Base-by-base conservation (phyloP, 179 eudicot genomes). In the Corrigiola litoralis region DNA sequence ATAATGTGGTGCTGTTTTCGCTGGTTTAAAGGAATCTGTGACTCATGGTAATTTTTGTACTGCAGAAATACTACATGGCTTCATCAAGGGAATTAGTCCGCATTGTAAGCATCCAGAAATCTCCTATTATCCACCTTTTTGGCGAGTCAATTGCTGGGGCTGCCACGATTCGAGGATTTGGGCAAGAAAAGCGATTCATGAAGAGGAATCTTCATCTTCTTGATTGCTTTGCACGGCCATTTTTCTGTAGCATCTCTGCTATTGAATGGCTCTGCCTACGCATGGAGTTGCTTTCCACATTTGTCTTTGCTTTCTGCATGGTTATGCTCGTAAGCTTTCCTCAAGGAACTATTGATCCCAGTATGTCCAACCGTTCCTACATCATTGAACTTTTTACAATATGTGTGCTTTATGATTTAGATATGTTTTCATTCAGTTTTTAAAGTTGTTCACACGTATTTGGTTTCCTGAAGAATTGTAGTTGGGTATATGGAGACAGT, bases 11-110 rank as follows among this genome's bases (percentile, higher is more conserved):
- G 9, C 51, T 17, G 31, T 60, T 29, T 32, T 40, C 8, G 18
- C 33, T 29, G 20, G 21, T 12, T 27, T 47, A n/a, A 37, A 21
- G 49, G 18, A 33, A 42, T 42, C 18, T 18, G 57, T 50, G 34
- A 27, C 63, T 71, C n/a, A 67, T 53, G 21, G 17, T 49, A 6
- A 11, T 25, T 29, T 33, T 52, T 61, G 20, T 40, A 72, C 51
- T 81, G 82, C 97, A 95, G 99, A 95, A 91, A 88, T 95, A 95
- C 80, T 95, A 91, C 77, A 91, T 95, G 96, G 95, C 99, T 68
- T 91, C 99, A 49, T 95, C 99, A 23, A 70, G 99, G 66, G 99
- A 95, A 81, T 81, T 95, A 70, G 97, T 91, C 48, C 95, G 99
- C 66, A 88, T 95, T 57, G 97, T 91, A 41, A 91, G 97, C 87